Evolutionary conservation across 163 green algal genomes (phyloP).

Genomic region (Scenedesmus sp.): DNA sequence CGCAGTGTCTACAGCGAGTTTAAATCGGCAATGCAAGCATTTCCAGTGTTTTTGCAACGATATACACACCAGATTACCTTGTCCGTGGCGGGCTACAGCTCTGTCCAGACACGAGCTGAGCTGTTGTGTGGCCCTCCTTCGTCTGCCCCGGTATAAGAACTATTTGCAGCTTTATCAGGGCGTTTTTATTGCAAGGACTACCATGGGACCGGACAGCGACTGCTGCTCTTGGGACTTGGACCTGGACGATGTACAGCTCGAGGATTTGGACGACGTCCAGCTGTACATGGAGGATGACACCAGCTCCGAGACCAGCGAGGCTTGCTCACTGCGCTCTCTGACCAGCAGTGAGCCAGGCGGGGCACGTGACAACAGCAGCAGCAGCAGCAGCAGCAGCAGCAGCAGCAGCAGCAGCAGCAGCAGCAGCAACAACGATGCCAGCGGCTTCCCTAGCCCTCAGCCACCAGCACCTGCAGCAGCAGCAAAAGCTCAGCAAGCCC

Average conservation of each 20-base stretch:
- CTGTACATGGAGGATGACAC: slow-evolving; percentile 24
- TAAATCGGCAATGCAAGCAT: no score
- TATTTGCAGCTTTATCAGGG: not conserved
- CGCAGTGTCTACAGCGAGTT: no score
- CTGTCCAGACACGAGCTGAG: not conserved
- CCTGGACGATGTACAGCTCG: slow-evolving; percentile 32
- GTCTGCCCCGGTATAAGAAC: not conserved
- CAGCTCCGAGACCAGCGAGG: slow-evolving; percentile 18
- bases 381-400: no score
- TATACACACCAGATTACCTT: not conserved
- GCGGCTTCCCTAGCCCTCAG: not conserved
- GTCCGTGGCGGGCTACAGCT: not conserved
- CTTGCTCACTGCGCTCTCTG: not conserved
- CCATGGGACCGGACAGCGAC: slow-evolving; percentile 13
- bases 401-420: not conserved
- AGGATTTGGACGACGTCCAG: no score
- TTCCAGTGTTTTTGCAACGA: no score
- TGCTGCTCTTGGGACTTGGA: slow-evolving; percentile 12
- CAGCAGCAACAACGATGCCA: not conserved
- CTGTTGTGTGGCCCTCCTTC: not conserved
- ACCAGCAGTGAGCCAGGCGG: not conserved
- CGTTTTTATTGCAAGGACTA: not conserved
- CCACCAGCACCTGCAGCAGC: not conserved
- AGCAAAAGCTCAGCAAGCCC: slow-evolving; percentile 1
- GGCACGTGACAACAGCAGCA: not conserved